phyloP scores from a whole-genome alignment of 208 protist species.

The Entamoeba histolytica region DNA sequence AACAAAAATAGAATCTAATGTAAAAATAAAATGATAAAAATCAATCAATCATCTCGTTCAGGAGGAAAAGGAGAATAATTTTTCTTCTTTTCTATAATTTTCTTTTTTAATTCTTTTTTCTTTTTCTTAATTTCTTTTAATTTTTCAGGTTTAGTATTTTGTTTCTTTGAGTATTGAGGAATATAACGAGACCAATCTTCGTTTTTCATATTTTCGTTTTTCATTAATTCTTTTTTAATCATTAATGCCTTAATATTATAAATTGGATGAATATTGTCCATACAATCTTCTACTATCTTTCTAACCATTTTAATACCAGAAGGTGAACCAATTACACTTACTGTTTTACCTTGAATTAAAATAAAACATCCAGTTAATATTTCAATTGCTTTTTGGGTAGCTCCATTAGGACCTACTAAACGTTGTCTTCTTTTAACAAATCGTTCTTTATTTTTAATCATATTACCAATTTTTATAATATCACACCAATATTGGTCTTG shows the following conservation, averaged over 20 bases:
- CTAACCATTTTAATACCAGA: constrained; percentile 48
- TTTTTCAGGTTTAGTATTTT: not conserved
- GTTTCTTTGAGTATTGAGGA: not conserved
- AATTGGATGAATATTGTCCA: constrained; percentile 98
- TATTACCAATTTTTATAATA: constrained; percentile 86
- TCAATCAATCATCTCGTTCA: not conserved
- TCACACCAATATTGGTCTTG: constrained; percentile 80
- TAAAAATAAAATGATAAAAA: too few relatives aligned
- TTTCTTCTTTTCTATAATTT: not conserved
- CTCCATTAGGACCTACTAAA: constrained; percentile 83
- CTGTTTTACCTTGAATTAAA: constrained; percentile 72
- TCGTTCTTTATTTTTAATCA: constrained; percentile 73
- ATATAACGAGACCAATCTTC: not conserved
- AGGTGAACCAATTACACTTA: constrained; percentile 51
- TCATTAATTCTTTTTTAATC: constrained; percentile 89
- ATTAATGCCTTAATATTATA: constrained; percentile 95
- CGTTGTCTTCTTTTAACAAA: constrained; percentile 93
- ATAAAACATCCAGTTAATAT: constrained; percentile 92
- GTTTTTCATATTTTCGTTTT: constrained; percentile 20
- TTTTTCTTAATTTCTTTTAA: not conserved
- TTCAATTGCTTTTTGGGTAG: constrained; percentile 86
- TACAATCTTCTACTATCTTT: constrained; percentile 85
- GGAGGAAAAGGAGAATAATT: constrained; percentile 7
- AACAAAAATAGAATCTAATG: too few relatives aligned
- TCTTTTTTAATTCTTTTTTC: not conserved